Percentiles rank a stretch among this genome's conserved stretches.
phyloP scores from a whole-genome alignment of 2,329 filamentous ascomycete genomes.

The Chaetomium globosum region DNA sequence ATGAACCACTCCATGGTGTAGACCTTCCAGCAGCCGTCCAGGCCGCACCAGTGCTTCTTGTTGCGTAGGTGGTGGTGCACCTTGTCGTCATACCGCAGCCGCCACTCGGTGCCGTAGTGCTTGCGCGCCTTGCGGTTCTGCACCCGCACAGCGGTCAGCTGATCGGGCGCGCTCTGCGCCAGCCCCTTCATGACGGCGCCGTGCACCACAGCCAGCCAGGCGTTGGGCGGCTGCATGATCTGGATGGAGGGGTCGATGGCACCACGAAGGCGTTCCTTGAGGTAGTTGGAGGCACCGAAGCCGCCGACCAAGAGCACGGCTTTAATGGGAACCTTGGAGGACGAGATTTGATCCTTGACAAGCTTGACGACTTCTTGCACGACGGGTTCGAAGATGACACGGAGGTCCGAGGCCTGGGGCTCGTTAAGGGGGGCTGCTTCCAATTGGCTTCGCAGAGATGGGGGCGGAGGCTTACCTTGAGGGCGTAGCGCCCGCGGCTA shows the following conservation, averaged over 20 bases:
- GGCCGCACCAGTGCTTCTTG: slow-evolving; percentile 44
- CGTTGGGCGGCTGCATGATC: slow-evolving; percentile 53
- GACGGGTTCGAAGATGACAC: slow-evolving; percentile 50
- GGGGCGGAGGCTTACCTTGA: slow-evolving; percentile 35
- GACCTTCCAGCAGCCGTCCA: slow-evolving; percentile 45
- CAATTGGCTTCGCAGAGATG: background rate
- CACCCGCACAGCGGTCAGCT: slow-evolving; percentile 45
- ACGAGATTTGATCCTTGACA: slow-evolving; percentile 49
- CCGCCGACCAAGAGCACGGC: slow-evolving; percentile 54
- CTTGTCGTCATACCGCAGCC: slow-evolving; percentile 40
- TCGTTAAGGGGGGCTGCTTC: background rate
- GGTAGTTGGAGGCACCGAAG: slow-evolving; percentile 51
- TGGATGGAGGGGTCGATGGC: slow-evolving; percentile 43
- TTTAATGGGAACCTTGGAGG: slow-evolving; percentile 48
- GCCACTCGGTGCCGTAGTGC: slow-evolving; percentile 48
- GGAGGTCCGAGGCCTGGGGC: slow-evolving; percentile 43
- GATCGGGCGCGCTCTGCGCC: slow-evolving; percentile 42
- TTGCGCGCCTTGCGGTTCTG: slow-evolving; percentile 49
- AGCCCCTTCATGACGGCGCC: slow-evolving; percentile 56
- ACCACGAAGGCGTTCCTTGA: slow-evolving; percentile 47
- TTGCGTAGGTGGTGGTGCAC: slow-evolving; percentile 40
- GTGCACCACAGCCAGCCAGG: slow-evolving; percentile 55
- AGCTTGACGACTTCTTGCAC: slow-evolving; percentile 48
- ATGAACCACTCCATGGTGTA: slow-evolving; percentile 51
- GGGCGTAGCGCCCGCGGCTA: slow-evolving; percentile 43